A percentile compares a stretch with the other conserved stretches of the same genome.
Evolutionary conservation across 768 basidiomycete species (phyloP).

Genomic region (Rhizopogon vinicolor): DNA sequence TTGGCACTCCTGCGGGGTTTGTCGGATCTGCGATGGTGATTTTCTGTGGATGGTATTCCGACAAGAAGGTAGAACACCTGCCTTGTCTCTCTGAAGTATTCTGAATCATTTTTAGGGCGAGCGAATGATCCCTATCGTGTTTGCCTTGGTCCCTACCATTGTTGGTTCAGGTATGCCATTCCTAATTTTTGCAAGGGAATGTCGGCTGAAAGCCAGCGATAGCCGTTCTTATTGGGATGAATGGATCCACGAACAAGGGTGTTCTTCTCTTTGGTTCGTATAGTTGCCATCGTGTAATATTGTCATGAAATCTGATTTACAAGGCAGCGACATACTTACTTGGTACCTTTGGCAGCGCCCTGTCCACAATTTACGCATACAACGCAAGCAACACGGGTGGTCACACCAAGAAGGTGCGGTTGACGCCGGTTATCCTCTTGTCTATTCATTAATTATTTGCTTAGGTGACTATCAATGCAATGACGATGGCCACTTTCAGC

Average conservation of each 20-base stretch:
- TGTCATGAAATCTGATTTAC: background rate
- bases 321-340: conserved; percentile 43
- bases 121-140: conserved; percentile 57
- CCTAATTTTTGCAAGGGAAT: background rate
- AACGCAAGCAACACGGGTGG: conserved; percentile 62
- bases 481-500: conserved; percentile 52
- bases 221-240: conserved; percentile 53
- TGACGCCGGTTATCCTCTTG: background rate
- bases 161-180: conserved; percentile 42
- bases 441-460: background rate
- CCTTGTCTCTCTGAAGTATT: background rate
- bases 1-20: conserved; percentile 52
- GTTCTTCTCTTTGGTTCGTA: conserved; percentile 50
- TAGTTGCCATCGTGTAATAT: background rate
- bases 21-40: conserved; percentile 45
- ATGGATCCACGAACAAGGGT: conserved; percentile 43
- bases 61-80: conserved; percentile 42
- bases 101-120: conserved; percentile 35
- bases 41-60: conserved; percentile 61
- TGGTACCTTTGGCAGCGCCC: conserved; percentile 54
- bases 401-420: conserved; percentile 56
- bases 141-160: conserved; percentile 55
- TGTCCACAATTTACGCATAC: conserved; percentile 59
- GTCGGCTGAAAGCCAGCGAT: background rate
- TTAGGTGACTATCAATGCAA: conserved; percentile 53